Base-by-base conservation (phyloP, 768 basidiomycete species). In the Boletus rubescentipes region DNA sequence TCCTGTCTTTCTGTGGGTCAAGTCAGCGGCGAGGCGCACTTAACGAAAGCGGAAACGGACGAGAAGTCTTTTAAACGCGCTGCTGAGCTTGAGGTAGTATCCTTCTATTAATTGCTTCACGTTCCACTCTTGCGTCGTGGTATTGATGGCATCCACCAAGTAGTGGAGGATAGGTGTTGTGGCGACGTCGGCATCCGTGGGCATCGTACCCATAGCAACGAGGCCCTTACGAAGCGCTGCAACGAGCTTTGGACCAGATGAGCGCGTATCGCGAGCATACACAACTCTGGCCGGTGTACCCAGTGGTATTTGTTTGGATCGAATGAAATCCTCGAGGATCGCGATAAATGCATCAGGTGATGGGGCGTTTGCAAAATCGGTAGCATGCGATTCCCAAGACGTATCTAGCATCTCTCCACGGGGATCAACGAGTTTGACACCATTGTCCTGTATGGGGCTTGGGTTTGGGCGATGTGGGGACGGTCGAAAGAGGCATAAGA, bases 121-220 rank as follows among this genome's bases (percentile, higher is more conserved):
- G 61, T 91, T 92, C 53, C 79, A 80, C 36, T 92, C 87, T 44
- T 79, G 78, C 2, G 86, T 87, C 67, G 88, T 83, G 43, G 91
- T 92, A 69, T 99, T 99, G 70, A 89, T 87, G 26, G 89, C 82
- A 64, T 86, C 80, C 37, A 98, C 95, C 48, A 98, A 81, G 69
- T 99, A 98, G 71, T 99, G 97, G 35, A 99, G 81, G 50, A 97
- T 85, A 2, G 97, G 97, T 0, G 97, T 99, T 1, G 96, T 96
- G 3, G 89, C 89, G 41, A 98, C 76, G 1, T 91, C 94, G 29
- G 87, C 86, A 67, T 94, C 79, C 45, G 87, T 83, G 21, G 74
- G 74, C 62, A 86, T 81, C 2, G 85, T 84, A 21, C 79, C 80
- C 51, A 95, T 78, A 9, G 85, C 89, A 49, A 79, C 78, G 54